phyloP scores from a whole-genome alignment of 768 basidiomycete genomes.

The Stropharia rugosoannulata region DNA sequence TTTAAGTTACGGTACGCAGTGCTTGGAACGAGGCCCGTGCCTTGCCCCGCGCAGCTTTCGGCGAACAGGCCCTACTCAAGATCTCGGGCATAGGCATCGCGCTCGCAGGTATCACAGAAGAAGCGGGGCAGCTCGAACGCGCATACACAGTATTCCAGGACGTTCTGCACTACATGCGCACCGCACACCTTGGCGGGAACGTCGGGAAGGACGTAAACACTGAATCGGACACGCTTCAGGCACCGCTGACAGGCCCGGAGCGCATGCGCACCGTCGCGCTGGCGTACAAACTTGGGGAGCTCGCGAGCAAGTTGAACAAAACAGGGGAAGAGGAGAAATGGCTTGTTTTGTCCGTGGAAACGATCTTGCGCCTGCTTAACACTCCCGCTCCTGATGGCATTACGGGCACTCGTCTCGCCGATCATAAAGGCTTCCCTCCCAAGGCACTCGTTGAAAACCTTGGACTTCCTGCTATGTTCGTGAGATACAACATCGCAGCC shows the following conservation, averaged over 20 bases:
- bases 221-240: conserved; percentile 15
- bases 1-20: conserved; percentile 8
- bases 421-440: conserved; percentile 14
- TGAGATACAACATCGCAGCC: conserved; percentile 58
- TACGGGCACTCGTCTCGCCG: neutral
- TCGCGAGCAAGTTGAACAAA: conserved; percentile 32
- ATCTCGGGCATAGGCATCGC: conserved; percentile 64
- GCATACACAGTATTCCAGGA: conserved; percentile 41
- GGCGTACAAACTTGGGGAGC: conserved; percentile 43
- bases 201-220: conserved; percentile 12
- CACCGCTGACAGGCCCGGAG: conserved; percentile 12
- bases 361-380: conserved; percentile 36
- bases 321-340: conserved; percentile 40
- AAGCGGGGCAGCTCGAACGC: conserved; percentile 28
- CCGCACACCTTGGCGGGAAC: conserved; percentile 18
- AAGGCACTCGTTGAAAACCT: conserved; percentile 47
- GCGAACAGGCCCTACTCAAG: conserved; percentile 58
- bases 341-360: conserved; percentile 42
- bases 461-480: conserved; percentile 59
- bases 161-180: conserved; percentile 31
- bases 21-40: conserved; percentile 55
- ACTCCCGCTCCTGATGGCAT: conserved; percentile 12
- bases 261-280: conserved; percentile 38
- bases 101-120: conserved; percentile 57
- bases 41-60: conserved; percentile 38